Evolutionary conservation across 1,284 basidiomycete genomes (phyloP).

Genomic region (Takashimella tepidaria): DNA sequence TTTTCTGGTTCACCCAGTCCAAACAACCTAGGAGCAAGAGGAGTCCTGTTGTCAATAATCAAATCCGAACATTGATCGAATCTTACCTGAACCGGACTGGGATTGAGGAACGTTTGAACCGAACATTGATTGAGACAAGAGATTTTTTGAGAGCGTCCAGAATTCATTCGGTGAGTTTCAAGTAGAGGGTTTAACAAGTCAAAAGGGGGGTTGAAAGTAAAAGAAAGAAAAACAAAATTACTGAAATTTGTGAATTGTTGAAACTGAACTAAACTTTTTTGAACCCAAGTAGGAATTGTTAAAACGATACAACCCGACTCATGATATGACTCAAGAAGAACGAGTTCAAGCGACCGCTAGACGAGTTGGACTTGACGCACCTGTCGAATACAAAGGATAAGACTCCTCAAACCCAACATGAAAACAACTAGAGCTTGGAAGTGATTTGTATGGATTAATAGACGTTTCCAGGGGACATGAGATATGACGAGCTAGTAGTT

Average conservation of each 20-base stretch:
- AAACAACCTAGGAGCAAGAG: conserved; percentile 50
- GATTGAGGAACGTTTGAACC: conserved; percentile 26
- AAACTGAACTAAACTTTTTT: not conserved
- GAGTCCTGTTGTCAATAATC: conserved; percentile 51
- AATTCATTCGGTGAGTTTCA: conserved; percentile 53
- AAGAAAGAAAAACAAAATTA: too few relatives aligned
- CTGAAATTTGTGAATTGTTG: too few relatives aligned
- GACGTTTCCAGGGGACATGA: too few relatives aligned
- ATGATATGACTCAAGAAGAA: conserved; percentile 72
- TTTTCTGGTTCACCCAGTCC: conserved; percentile 43
- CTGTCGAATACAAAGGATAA: conserved; percentile 32
- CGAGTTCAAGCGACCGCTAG: conserved; percentile 75
- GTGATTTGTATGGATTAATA: too few relatives aligned
- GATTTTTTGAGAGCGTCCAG: conserved; percentile 68
- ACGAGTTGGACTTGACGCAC: conserved; percentile 65
- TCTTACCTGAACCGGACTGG: not conserved
- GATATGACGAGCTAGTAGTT: too few relatives aligned
- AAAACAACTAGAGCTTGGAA: too few relatives aligned
- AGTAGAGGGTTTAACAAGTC: too few relatives aligned
- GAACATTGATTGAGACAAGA: conserved; percentile 61
- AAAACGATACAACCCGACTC: conserved; percentile 78
- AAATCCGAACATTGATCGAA: conserved; percentile 58
- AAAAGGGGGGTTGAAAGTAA: too few relatives aligned
- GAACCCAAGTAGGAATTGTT: conserved; percentile 56
- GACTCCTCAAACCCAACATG: too few relatives aligned